phyloP scores from a whole-genome alignment of 768 basidiomycete species.

The Trametes punicea region DNA sequence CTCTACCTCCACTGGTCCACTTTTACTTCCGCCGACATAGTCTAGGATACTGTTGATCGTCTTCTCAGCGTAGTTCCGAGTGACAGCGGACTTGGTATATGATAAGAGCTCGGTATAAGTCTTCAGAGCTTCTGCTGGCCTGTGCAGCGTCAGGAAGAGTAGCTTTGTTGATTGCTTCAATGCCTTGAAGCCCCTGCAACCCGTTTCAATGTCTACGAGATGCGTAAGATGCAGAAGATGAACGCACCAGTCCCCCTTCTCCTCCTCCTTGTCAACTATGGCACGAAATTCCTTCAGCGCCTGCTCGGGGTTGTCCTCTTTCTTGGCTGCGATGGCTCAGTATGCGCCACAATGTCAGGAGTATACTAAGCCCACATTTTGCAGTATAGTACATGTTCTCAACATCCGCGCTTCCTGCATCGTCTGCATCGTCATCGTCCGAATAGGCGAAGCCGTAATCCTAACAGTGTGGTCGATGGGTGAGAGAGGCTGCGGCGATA shows the following conservation, averaged over 20 bases:
- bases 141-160: constrained; percentile 72
- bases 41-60: constrained; percentile 98
- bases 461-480: constrained; percentile 36
- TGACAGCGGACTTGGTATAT: constrained; percentile 95
- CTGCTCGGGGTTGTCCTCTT: constrained; percentile 90
- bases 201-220: neutral
- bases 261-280: constrained; percentile 89
- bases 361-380: constrained; percentile 61
- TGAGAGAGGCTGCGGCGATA: constrained; percentile 5
- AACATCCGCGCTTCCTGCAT: constrained; percentile 79
- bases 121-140: constrained; percentile 80
- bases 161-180: constrained; percentile 97
- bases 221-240: neutral
- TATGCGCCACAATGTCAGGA: neutral
- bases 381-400: constrained; percentile 99
- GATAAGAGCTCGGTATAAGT: constrained; percentile 85
- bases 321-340: constrained; percentile 59
- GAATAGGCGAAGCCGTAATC: constrained; percentile 98
- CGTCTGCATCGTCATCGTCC: constrained; percentile 81
- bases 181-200: constrained; percentile 96
- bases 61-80: constrained; percentile 96
- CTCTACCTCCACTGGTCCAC: constrained; percentile 75
- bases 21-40: constrained; percentile 90
- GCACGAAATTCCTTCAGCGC: constrained; percentile 86
- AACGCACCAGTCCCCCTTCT: constrained; percentile 88